phyloP scores from a whole-genome alignment of 129 eudicot genomes.

The Saussurea involucrata region DNA sequence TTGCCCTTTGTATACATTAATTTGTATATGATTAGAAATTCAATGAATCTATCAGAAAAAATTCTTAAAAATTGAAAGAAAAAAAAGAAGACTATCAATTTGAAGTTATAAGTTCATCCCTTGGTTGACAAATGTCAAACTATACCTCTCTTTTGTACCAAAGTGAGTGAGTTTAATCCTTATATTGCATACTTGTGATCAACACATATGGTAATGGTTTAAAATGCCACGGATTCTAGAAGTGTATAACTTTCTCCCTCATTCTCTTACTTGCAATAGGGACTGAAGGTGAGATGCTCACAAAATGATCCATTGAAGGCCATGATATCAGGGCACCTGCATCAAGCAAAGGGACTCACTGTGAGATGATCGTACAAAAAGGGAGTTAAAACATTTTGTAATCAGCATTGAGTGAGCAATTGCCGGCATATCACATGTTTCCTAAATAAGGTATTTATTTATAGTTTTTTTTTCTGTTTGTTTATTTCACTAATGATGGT shows the following conservation, averaged over 20 bases:
- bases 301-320: slow-evolving; percentile 71
- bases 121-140: background rate
- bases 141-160: background rate
- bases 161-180: background rate
- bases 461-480: background rate
- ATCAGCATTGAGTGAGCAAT: too few species aligned
- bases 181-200: background rate
- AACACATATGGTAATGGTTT: background rate
- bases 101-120: background rate
- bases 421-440: background rate
- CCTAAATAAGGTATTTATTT: background rate
- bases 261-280: slow-evolving; percentile 26
- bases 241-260: background rate
- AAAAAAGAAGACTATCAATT: background rate
- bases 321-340: slow-evolving; percentile 98
- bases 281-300: slow-evolving; percentile 48
- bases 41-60: background rate
- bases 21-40: too few species aligned
- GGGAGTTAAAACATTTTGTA: slow-evolving; percentile 16
- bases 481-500: background rate
- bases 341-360: slow-evolving; percentile 96
- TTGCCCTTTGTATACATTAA: too few species aligned
- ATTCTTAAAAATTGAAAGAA: background rate
- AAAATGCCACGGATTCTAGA: background rate
- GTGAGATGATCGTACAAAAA: slow-evolving; percentile 82